phyloP scores from a whole-genome alignment of 345 rosid genomes.

The Brassica rapa region DNA sequence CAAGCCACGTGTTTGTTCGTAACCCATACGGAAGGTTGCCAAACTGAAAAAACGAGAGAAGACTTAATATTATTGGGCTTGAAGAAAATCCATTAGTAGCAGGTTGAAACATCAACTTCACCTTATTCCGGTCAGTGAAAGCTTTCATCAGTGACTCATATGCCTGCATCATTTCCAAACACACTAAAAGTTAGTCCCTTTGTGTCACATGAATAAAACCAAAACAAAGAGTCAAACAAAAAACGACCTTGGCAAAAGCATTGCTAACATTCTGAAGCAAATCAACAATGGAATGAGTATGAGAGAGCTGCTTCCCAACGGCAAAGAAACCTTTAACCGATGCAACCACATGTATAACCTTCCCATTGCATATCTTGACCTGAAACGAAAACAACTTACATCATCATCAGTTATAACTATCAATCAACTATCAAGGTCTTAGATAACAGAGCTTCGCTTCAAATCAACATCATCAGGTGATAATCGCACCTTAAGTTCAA shows the following conservation, averaged over 20 bases:
- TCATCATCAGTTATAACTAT: no score
- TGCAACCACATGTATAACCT: slow-evolving; percentile 65
- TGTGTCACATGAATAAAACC: neutral
- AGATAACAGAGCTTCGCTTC: neutral
- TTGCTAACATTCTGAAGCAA: slow-evolving; percentile 82
- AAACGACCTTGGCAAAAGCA: slow-evolving; percentile 64
- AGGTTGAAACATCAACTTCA: slow-evolving; percentile 25
- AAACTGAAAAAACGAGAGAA: slow-evolving; percentile 51
- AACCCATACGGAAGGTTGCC: slow-evolving; percentile 94
- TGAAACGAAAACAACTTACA: neutral
- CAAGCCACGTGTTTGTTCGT: slow-evolving; percentile 91
- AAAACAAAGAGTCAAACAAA: neutral
- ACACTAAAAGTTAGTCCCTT: neutral
- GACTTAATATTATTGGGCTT: neutral
- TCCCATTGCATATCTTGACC: slow-evolving; percentile 84
- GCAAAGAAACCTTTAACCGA: slow-evolving; percentile 79
- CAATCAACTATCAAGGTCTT: neutral
- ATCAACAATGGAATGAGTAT: slow-evolving; percentile 67
- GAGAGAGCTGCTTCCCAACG: slow-evolving; percentile 64
- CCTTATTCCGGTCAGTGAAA: slow-evolving; percentile 89
- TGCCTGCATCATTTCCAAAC: slow-evolving; percentile 54
- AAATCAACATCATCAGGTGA: slow-evolving; percentile 7
- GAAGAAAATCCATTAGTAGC: neutral
- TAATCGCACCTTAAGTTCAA: slow-evolving; percentile 42
- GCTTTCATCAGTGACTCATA: slow-evolving; percentile 87